These are phyloP conservation scores for Cordyceps cicadae DNA, from an alignment of 2,329 filamentous ascomycete species.

Conservation along the genomic window DNA sequence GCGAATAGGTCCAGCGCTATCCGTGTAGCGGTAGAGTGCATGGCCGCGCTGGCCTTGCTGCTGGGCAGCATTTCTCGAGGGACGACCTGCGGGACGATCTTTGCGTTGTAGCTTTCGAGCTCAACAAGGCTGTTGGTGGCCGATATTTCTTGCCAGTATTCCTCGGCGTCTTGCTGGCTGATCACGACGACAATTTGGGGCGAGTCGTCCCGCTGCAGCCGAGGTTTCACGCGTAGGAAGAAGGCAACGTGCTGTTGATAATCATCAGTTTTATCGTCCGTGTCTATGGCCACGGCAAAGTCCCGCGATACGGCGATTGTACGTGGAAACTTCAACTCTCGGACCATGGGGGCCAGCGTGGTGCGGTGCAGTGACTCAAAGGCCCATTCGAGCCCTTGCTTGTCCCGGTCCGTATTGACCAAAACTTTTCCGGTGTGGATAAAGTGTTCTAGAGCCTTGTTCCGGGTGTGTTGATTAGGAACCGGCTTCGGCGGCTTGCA, in stretches of 20 bases:
- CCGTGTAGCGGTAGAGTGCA: not conserved
- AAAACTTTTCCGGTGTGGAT: constrained; percentile 27
- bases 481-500: constrained; percentile 35
- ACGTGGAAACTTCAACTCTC: not conserved
- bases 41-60: constrained; percentile 17
- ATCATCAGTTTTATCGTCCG: not conserved
- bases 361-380: constrained; percentile 36
- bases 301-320: not conserved
- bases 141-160: constrained; percentile 33
- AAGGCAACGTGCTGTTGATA: not conserved
- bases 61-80: not conserved
- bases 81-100: not conserved
- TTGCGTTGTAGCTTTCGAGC: constrained; percentile 39
- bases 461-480: constrained; percentile 34
- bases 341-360: constrained; percentile 21
- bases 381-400: constrained; percentile 32
- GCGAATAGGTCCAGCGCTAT: constrained; percentile 57
- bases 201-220: not conserved
- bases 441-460: constrained; percentile 34
- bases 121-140: constrained; percentile 21
- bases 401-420: not conserved
- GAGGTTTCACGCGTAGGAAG: not conserved
- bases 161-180: constrained; percentile 52
- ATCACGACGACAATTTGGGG: constrained; percentile 40
- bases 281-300: not conserved